Base-by-base conservation (phyloP, 129 eudicot genomes). In the Lactuca sativa region DNA sequence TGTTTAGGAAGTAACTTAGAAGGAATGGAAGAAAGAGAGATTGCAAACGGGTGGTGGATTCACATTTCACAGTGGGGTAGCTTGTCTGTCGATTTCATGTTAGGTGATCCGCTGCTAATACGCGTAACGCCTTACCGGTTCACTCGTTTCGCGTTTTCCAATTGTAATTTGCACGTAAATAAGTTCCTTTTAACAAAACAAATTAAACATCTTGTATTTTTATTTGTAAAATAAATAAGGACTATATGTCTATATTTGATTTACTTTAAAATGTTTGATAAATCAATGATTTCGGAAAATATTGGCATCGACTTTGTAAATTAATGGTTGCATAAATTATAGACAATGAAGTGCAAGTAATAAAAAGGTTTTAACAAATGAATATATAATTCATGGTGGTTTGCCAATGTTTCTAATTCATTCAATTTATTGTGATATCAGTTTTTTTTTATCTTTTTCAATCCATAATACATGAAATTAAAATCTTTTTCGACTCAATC, bases 31-130 rank as follows among this genome's bases (percentile, higher is more conserved):
- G 30, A 21, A 5, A 18, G 16, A 12, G 54, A 44, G 14, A 14
- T 2, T 5, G n/a, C 48, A 49, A 13, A 34, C 1, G 15, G 40
- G 68, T 10, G 15, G 52, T 76, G 64, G 44, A 11, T 74, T 74
- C 38, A 76, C 76, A 57, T 25, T 25, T 25, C 30, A 25, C 72
- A 71, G 69, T 65, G 66, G 33, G 76, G 59, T 64, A 25, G 79
- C 40, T 74, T 33, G 16, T 6, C 54, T 82, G 71, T 82, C 77
- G 21, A 32, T 52, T 31, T 73, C 72, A 65, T 14, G 80, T 82
- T 78, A 18, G 86, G 80, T 78, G 59, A 64, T 74, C 36, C 38
- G 72, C 78, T 64, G 64, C 37, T 13, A 64, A 32, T 55, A 66
- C 78, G 78, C 78, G 72, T 72, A 64, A 65, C 59, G 49, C 49